Base-by-base conservation (phyloP, 257 asterid species). In the Cynanchum wilfordii region DNA sequence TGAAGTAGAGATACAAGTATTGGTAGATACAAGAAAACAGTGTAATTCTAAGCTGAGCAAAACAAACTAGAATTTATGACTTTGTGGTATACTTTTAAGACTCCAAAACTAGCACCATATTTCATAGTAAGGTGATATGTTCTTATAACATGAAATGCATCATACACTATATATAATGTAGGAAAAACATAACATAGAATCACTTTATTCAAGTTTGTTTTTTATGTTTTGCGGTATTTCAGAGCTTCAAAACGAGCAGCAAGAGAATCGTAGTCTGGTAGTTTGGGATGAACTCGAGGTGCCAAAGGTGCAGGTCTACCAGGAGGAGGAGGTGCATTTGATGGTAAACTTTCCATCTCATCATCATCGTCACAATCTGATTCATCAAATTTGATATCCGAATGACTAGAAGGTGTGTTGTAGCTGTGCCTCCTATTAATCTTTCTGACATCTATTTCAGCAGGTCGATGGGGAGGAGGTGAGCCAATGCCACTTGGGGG, bases 221-320 rank as follows among this genome's bases (percentile, higher is more conserved):
- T 17, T 64, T 64, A 64, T 47, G 80, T 66, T 75, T 88, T 87
- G 73, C 73, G 85, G 75, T 86, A 82, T 74, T 90, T 95, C 52
- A 92, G 93, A 75, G 99, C 89, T 82, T 92, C 98, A 29, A 95
- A 95, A 68, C 99, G 96, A 72, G 98, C 95, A 75, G 99, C 84
- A 51, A 95, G 85, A 7, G 85, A 22, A 11, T 94, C 97, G 27
- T 91, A 92, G 70, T 92, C 98, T 0, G 99, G 99, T 82, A 95
- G 73, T 72, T 87, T 95, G 55, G 95, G 98, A 86, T 89, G 99
- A 77, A 86, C 91, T 8, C 91, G 89, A 52, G 86, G 86, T 22
- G 54, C 73, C 25, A 69, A 87, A 24, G 93, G 93, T 51, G 96
- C 89, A 58, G 84, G 83, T 5, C 89, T 85, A 38, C 76, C 74